Conservation (phyloP, 305 asterid genomes). For the Striga hermonthica region DNA sequence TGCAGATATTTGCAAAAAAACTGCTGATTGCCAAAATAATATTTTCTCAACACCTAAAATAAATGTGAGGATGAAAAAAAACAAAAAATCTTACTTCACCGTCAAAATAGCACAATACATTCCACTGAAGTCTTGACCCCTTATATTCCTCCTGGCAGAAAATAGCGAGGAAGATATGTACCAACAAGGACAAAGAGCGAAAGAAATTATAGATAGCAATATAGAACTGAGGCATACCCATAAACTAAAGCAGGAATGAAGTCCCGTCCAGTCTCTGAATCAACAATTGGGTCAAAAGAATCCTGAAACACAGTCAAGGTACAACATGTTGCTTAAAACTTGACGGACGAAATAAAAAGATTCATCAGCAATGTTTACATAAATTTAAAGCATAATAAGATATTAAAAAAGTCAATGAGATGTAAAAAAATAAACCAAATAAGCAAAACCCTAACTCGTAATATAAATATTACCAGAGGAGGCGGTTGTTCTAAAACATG, state of each 20-base stretch:
- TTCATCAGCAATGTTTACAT: background rate
- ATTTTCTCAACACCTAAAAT: slow-evolving; percentile 21
- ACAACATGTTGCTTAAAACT: slow-evolving; percentile 25
- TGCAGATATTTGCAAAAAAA: slow-evolving; percentile 42
- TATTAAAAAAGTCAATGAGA: slow-evolving; percentile 10
- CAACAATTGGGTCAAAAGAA: slow-evolving; percentile 89
- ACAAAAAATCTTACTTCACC: slow-evolving; percentile 56
- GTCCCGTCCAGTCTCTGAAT: slow-evolving; percentile 90
- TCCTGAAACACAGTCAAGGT: slow-evolving; percentile 54
- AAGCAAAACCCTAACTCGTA: slow-evolving; percentile 19
- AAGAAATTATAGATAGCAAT: slow-evolving; percentile 21
- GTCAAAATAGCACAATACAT: slow-evolving; percentile 90
- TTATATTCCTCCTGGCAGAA: slow-evolving; percentile 74
- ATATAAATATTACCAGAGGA: background rate
- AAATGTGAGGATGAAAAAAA: slow-evolving; percentile 18
- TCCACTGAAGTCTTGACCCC: slow-evolving; percentile 96
- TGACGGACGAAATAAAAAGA: slow-evolving; percentile 8
- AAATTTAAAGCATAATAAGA: slow-evolving; percentile 3
- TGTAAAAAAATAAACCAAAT: slow-evolving; percentile 11
- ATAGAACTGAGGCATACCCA: slow-evolving; percentile 54
- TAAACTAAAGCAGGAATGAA: slow-evolving; percentile 95
- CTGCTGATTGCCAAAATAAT: slow-evolving; percentile 22
- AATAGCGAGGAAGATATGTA: slow-evolving; percentile 22
- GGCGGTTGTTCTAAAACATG: slow-evolving; percentile 9
- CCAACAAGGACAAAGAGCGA: slow-evolving; percentile 14